These are phyloP conservation scores for Excoecaria agallocha DNA, from an alignment of 345 rosid species.

Conservation along the genomic window DNA sequence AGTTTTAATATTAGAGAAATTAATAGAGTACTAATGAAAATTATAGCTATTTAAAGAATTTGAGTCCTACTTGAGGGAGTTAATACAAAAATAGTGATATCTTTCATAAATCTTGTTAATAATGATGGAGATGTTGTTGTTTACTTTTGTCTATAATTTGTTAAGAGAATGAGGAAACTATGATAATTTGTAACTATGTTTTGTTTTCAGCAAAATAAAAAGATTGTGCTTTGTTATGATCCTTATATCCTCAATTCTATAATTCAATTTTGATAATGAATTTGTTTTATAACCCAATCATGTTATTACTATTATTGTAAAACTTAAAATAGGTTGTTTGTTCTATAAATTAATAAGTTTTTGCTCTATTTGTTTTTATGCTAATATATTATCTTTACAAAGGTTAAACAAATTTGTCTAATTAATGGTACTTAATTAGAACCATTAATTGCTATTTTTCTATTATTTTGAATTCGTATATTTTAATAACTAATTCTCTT, in stretches of 20 bases:
- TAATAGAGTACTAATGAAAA: neutral
- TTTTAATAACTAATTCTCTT: too few relatives aligned
- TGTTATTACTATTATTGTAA: too few relatives aligned
- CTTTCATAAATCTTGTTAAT: neutral
- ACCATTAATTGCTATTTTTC: too few relatives aligned
- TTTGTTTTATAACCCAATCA: too few relatives aligned
- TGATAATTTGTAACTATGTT: neutral
- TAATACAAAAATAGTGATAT: neutral
- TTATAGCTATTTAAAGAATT: neutral
- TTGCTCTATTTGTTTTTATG: too few relatives aligned
- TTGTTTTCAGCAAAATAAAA: neutral
- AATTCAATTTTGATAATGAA: neutral
- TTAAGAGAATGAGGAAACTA: neutral
- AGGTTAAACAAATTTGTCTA: too few relatives aligned
- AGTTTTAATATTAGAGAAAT: neutral
- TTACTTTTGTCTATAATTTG: neutral
- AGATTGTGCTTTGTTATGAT: neutral
- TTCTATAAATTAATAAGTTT: too few relatives aligned
- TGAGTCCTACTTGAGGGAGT: neutral
- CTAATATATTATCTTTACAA: too few relatives aligned
- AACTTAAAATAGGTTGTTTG: too few relatives aligned
- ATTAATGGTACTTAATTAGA: too few relatives aligned
- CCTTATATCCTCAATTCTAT: neutral
- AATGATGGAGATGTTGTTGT: neutral
- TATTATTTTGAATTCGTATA: too few relatives aligned